Evolutionary conservation across 2,329 filamentous ascomycete species (phyloP), one percentile per base, ranked within the genome.

Genomic region (Beauveria caledonica): DNA sequence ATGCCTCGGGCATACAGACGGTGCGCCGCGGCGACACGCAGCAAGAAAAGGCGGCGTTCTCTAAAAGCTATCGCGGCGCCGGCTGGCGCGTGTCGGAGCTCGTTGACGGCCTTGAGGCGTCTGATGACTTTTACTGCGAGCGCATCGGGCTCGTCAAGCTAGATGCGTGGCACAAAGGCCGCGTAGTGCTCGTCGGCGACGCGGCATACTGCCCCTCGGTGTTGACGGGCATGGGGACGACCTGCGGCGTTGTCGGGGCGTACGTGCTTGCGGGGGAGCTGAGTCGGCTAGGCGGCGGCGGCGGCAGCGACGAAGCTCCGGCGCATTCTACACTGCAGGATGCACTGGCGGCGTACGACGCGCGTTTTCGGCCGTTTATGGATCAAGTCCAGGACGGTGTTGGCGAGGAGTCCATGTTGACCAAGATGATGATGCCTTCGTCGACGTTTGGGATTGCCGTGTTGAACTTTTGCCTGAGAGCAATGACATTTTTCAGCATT

Each of bases 241-340:
- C 77, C 1, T 64, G 73, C 0, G 76, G 77, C 0, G 65, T 86
- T 0, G 66, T 80, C 0, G 78, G 78, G 0, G 80, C 81, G 0
- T 86, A 86, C 65, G 69, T 84, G 2, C 72, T 86, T 4, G 83
- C 82, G 0, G 83, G 83, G 2, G 82, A 83, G 69, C 68, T 81
- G 15, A 67, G 68, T 25, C 27, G 29, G 27, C 39, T 52, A 25
- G 66, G 68, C 3, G 74, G 7, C 72, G 70, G 27, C 29, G 19
- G 19, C 9, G 17, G 5, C 9, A 6, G 49, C 2, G 50, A 57
- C 2, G 50, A 57, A 8, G 64, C 68, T 13, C 10, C 17, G 7
- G 2, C 25, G 13, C 45, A 49, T 21, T 2, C 44, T 11, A 23
- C 15, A 7, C 64, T 77, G 2, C 57, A 62, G 2, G 65, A 50